phyloP scores from a whole-genome alignment of 768 basidiomycete species.

The Cantharellus cinnabarinus region DNA sequence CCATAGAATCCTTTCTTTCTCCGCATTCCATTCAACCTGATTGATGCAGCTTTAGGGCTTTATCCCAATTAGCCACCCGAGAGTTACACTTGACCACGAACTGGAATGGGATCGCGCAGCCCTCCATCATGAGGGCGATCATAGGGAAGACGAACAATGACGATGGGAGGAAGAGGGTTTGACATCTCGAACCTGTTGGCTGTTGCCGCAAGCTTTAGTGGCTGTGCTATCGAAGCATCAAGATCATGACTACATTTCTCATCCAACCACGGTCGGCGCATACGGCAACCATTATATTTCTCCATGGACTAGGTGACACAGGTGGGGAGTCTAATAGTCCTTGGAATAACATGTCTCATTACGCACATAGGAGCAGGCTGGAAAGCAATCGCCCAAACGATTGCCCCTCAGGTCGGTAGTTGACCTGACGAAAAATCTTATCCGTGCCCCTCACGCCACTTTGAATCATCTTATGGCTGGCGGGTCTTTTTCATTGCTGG shows the following conservation, averaged over 20 bases:
- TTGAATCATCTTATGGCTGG: no score
- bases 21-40: slow-evolving; percentile 68
- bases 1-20: slow-evolving; percentile 75
- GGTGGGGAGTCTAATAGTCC: not conserved
- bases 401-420: no score
- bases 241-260: not conserved
- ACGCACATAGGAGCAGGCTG: no score
- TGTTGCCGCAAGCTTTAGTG: no score
- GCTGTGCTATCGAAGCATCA: no score
- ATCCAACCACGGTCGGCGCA: not conserved
- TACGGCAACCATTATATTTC: not conserved
- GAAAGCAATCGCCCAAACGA: no score
- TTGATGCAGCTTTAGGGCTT: not conserved
- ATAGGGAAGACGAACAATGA: slow-evolving; percentile 61
- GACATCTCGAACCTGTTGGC: no score
- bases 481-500: not conserved
- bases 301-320: not conserved
- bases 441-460: no score
- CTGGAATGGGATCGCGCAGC: slow-evolving; percentile 36
- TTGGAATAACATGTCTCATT: no score
- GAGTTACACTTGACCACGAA: not conserved
- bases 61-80: not conserved
- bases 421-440: no score
- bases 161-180: slow-evolving; percentile 16
- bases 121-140: slow-evolving; percentile 24